Conservation (phyloP, 768 basidiomycete genomes). For the Saitozyma sp. region DNA sequence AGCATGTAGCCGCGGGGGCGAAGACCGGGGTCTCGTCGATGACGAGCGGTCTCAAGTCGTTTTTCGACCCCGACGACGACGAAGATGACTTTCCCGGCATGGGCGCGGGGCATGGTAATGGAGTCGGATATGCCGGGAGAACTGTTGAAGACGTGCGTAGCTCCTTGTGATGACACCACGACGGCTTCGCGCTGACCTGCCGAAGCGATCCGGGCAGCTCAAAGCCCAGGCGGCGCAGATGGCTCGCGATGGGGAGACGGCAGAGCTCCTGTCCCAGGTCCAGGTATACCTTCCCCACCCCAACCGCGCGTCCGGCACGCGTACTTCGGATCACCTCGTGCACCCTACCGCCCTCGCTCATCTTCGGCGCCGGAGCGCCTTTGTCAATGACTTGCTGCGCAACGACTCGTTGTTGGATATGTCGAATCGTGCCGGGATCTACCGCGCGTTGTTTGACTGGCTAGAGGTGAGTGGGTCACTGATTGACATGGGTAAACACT, state of each 20-base stretch:
- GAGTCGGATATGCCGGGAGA: constrained; percentile 75
- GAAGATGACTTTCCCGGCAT: constrained; percentile 1
- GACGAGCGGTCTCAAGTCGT: not conserved
- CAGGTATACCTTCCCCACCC: constrained; percentile 82
- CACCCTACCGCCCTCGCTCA: constrained; percentile 83
- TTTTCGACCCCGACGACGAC: not conserved
- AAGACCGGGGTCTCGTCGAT: not conserved
- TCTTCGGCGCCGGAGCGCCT: constrained; percentile 85
- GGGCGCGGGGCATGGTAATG: constrained; percentile 60
- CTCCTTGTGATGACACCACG: constrained; percentile 41
- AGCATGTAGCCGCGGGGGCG: not conserved
- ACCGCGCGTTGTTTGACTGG: constrained; percentile 89
- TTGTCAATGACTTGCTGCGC: constrained; percentile 77
- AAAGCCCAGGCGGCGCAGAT: constrained; percentile 74
- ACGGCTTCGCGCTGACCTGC: not conserved
- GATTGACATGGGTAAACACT: not conserved
- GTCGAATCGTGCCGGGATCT: constrained; percentile 80
- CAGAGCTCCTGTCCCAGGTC: constrained; percentile 66
- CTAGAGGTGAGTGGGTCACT: constrained; percentile 65
- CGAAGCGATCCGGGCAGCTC: constrained; percentile 73
- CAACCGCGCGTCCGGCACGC: constrained; percentile 70
- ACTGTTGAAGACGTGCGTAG: constrained; percentile 73
- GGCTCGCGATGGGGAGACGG: constrained; percentile 71
- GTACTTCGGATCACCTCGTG: constrained; percentile 73
- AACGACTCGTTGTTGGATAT: constrained; percentile 94